A percentile compares a stretch with the other conserved stretches of the same genome.
Evolutionary conservation across 1,284 basidiomycete genomes (phyloP).

Genomic region (Apiotrichum gracile): DNA sequence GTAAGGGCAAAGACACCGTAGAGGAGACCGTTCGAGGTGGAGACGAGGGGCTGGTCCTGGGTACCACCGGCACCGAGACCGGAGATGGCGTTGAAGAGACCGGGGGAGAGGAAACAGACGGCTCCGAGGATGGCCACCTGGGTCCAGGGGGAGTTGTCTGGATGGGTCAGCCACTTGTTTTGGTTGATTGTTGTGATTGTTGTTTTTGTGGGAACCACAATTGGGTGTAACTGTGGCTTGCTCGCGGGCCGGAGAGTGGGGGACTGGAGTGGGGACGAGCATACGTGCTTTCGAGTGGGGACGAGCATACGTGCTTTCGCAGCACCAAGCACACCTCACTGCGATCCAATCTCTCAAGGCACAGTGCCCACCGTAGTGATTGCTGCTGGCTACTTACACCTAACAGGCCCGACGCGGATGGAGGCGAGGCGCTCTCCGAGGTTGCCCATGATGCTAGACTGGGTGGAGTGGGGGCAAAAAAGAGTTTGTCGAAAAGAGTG

Average conservation of each 20-base stretch:
- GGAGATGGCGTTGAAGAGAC: constrained; percentile 54
- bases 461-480: not conserved
- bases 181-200: too few relatives aligned
- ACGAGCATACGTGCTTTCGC: too few relatives aligned
- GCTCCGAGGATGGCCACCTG: constrained; percentile 51
- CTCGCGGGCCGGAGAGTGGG: too few relatives aligned
- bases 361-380: not conserved
- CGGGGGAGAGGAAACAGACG: constrained; percentile 49
- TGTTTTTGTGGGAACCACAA: too few relatives aligned
- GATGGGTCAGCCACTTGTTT: constrained; percentile 1
- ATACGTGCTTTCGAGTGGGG: too few relatives aligned
- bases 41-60: constrained; percentile 45
- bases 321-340: too few relatives aligned
- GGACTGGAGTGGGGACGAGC: too few relatives aligned
- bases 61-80: constrained; percentile 52
- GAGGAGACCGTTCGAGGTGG: constrained; percentile 51
- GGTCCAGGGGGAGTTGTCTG: constrained; percentile 47
- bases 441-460: constrained; percentile 5
- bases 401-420: constrained; percentile 13
- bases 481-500: not conserved
- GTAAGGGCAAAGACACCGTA: constrained; percentile 51
- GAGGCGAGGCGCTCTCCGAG: constrained; percentile 10
- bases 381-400: constrained; percentile 13
- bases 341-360: not conserved
- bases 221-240: too few relatives aligned